Evolutionary conservation across 495 filamentous ascomycete genomes (phyloP).

Genomic region (Melanomma pulvis-pyrius): DNA sequence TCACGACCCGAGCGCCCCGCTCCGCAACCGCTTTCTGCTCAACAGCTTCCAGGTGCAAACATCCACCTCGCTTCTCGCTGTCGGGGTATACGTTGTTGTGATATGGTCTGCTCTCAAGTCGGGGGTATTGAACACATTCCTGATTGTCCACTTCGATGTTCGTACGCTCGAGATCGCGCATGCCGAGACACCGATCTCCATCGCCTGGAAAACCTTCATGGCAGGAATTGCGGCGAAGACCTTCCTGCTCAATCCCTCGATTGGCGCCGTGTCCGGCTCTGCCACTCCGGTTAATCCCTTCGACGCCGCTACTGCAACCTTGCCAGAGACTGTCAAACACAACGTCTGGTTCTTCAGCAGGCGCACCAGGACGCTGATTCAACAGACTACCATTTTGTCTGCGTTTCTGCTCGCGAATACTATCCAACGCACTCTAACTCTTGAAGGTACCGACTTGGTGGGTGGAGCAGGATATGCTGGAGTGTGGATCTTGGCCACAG

Average conservation of each 20-base stretch:
- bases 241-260: slow-evolving; percentile 74
- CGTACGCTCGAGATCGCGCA: slow-evolving; percentile 65
- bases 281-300: slow-evolving; percentile 44
- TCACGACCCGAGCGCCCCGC: slow-evolving; percentile 58
- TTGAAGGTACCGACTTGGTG: slow-evolving; percentile 66
- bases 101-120: slow-evolving; percentile 65
- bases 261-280: slow-evolving; percentile 33
- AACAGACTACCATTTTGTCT: slow-evolving; percentile 61
- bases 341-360: slow-evolving; percentile 58
- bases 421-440: slow-evolving; percentile 61
- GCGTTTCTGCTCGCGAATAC: slow-evolving; percentile 62
- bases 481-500: slow-evolving; percentile 67
- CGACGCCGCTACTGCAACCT: slow-evolving; percentile 57
- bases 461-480: slow-evolving; percentile 71
- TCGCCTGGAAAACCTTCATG: slow-evolving; percentile 61
- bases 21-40: slow-evolving; percentile 70
- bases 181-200: slow-evolving; percentile 53
- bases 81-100: slow-evolving; percentile 67
- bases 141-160: slow-evolving; percentile 73
- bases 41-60: slow-evolving; percentile 64
- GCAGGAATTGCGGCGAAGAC: slow-evolving; percentile 67
- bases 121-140: slow-evolving; percentile 62
- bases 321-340: slow-evolving; percentile 62
- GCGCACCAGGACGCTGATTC: slow-evolving; percentile 66
- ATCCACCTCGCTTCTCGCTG: slow-evolving; percentile 65